Conservation (phyloP, 768 basidiomycete genomes). For the Filobasidium wieringae region DNA sequence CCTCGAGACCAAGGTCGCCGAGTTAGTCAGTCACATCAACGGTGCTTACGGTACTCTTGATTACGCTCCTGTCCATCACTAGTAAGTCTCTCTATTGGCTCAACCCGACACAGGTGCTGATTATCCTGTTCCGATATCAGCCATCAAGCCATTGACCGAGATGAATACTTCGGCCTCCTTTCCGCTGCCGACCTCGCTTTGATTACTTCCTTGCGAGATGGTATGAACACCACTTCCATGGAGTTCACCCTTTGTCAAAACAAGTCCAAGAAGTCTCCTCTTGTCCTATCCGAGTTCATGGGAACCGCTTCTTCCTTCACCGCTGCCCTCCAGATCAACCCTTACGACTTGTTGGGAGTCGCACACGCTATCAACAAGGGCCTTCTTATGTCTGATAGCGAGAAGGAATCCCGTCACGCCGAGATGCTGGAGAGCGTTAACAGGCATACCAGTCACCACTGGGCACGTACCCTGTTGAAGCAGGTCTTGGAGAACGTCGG, state of each 20-base stretch:
- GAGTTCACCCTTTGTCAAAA: slow-evolving; percentile 94
- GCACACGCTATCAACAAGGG: slow-evolving; percentile 82
- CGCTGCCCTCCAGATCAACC: slow-evolving; percentile 81
- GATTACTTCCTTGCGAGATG: slow-evolving; percentile 88
- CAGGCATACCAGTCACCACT: slow-evolving; percentile 86
- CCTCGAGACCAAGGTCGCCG: slow-evolving; percentile 83
- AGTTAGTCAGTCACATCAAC: slow-evolving; percentile 88
- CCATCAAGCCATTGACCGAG: slow-evolving; percentile 92
- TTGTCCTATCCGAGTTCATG: slow-evolving; percentile 94
- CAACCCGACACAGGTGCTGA: background rate
- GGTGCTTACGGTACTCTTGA: slow-evolving; percentile 87
- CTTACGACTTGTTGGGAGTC: slow-evolving; percentile 89
- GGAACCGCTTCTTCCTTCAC: slow-evolving; percentile 87
- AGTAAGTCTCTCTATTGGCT: slow-evolving; percentile 48
- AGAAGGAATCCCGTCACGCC: slow-evolving; percentile 63
- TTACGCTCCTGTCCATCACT: slow-evolving; percentile 95
- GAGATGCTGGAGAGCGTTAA: slow-evolving; percentile 70
- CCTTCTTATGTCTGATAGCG: slow-evolving; percentile 62
- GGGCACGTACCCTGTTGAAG: slow-evolving; percentile 81
- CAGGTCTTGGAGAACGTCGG: slow-evolving; percentile 74
- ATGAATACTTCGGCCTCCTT: slow-evolving; percentile 93
- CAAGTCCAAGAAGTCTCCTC: slow-evolving; percentile 61
- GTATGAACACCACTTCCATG: slow-evolving; percentile 99
- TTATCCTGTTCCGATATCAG: slow-evolving; percentile 40
- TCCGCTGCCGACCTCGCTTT: slow-evolving; percentile 87